Base-by-base conservation (phyloP, 2,329 filamentous ascomycete genomes). In the Talaromyces sp. region DNA sequence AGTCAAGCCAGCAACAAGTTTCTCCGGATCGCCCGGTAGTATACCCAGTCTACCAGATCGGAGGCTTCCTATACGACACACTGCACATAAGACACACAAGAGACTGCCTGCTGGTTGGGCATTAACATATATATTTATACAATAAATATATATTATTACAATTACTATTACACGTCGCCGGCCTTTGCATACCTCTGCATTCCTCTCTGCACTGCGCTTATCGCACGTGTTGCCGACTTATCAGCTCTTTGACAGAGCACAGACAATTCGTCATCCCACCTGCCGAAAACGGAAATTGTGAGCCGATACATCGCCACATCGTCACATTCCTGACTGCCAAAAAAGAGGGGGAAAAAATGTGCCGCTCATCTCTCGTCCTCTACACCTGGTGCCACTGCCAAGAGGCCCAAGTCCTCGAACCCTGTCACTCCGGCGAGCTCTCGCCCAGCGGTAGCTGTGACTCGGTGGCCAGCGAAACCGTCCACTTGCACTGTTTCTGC, bases 401-500 rank as follows among this genome's bases (percentile, higher is more conserved):
- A 66, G 69, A 73, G 65, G 68, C 73, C 29, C 69, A 69, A 17
- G 69, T 74, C 17, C 64, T 71, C 50, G 68, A 64, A 38, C 57
- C 68, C 51, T 75, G 74, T 48, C 61, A 69, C 31, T 65, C 67
- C 51, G 59, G 68, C 54, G 74, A 72, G 54, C 57, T 67, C 38
- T 65, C 68, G 53, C 65, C 65, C 21, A 66, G 65, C 53, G 67
- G 69, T 48, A 65, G 61, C 57, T 75, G 73, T 35, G 65, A 68
- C 11, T 71, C 70, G 1, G 54, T 73, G 17, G 68, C 66, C 38
- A 62, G 72, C n/a, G 70, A 76, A 55, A 72, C 70, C 2, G 72
- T 75, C 2, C 72, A 71, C 46, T 71, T 76, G 72, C 71, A 76
- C 50, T 75, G 73, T 57, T 76, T 74, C 65, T 75, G 74, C 64